These are phyloP conservation scores for Hydrangea macrophylla DNA, from an alignment of 148 eudicot species.

Conservation along the genomic window DNA sequence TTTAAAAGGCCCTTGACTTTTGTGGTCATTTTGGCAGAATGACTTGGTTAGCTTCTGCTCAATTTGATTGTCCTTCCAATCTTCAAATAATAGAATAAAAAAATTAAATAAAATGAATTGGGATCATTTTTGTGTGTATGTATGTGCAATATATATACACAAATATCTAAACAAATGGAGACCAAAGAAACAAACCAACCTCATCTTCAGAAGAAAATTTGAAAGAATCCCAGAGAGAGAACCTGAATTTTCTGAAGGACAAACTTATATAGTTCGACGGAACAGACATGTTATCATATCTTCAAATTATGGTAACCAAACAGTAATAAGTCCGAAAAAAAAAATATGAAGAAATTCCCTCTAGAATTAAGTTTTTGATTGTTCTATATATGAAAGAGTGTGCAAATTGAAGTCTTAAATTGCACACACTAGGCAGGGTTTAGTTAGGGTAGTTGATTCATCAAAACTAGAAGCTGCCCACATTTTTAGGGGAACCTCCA, in stretches of 20 bases:
- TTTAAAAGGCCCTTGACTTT: slow-evolving; percentile 48
- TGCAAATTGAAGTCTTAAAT: neutral
- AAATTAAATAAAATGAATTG: no score
- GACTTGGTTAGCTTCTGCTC: no score
- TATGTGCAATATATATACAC: no score
- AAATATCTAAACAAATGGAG: no score
- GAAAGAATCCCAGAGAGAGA: neutral
- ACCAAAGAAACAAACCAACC: neutral
- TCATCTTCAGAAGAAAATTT: neutral
- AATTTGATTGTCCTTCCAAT: no score
- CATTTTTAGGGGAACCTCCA: neutral
- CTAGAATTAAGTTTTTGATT: neutral
- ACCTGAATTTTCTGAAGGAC: neutral
- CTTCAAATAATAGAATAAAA: no score
- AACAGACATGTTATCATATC: neutral
- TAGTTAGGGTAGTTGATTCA: neutral
- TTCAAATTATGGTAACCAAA: neutral
- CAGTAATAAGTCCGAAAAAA: neutral
- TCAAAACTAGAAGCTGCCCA: neutral
- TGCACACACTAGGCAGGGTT: neutral
- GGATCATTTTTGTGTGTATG: no score
- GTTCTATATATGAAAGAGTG: neutral
- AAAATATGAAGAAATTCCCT: no score
- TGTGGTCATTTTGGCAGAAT: slow-evolving; percentile 11
- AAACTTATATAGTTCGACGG: neutral